A percentile compares a stretch with the other conserved stretches of the same genome.
These are phyloP conservation scores for Clarireedia monteithiana DNA, from an alignment of 2,329 filamentous ascomycete genomes.

Conservation along the genomic window DNA sequence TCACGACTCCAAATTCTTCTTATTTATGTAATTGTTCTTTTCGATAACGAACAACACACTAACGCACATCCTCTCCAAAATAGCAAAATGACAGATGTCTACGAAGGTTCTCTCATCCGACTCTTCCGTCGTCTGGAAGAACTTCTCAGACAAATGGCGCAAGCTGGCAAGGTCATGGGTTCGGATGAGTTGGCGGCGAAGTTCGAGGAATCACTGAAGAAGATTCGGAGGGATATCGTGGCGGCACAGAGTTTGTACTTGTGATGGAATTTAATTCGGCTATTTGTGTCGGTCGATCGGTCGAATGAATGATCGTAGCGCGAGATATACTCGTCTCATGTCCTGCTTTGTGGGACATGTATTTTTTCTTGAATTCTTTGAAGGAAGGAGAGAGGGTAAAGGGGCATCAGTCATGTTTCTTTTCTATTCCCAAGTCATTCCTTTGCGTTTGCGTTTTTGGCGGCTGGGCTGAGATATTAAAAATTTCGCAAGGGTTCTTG, in stretches of 20 bases:
- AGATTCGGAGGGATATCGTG: constrained; percentile 89
- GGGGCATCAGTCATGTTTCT: too few species aligned
- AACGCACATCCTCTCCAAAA: neutral
- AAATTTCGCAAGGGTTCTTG: too few species aligned
- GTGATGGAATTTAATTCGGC: constrained; percentile 29
- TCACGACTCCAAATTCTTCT: neutral
- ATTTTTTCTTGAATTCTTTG: too few species aligned
- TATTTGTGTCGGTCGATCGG: too few species aligned
- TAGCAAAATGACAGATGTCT: constrained; percentile 98
- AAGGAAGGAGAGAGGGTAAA: too few species aligned
- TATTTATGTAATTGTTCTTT: neutral
- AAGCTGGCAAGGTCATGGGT: constrained; percentile 96
- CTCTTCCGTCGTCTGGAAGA: constrained; percentile 95
- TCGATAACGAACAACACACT: neutral
- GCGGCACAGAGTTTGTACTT: constrained; percentile 90
- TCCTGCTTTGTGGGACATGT: too few species aligned
- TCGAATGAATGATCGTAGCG: too few species aligned
- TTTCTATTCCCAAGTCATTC: too few species aligned
- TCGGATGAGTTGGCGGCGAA: constrained; percentile 88
- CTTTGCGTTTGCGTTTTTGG: too few species aligned
- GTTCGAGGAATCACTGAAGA: constrained; percentile 77
- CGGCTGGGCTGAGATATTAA: too few species aligned
- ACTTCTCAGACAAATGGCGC: constrained; percentile 86
- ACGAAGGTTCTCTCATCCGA: constrained; percentile 92
- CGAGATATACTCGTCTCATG: too few species aligned